A percentile compares a stretch with the other conserved stretches of the same genome.
These are phyloP conservation scores for Penicillium cinerascens DNA, from an alignment of 495 filamentous ascomycete species.

Conservation along the genomic window DNA sequence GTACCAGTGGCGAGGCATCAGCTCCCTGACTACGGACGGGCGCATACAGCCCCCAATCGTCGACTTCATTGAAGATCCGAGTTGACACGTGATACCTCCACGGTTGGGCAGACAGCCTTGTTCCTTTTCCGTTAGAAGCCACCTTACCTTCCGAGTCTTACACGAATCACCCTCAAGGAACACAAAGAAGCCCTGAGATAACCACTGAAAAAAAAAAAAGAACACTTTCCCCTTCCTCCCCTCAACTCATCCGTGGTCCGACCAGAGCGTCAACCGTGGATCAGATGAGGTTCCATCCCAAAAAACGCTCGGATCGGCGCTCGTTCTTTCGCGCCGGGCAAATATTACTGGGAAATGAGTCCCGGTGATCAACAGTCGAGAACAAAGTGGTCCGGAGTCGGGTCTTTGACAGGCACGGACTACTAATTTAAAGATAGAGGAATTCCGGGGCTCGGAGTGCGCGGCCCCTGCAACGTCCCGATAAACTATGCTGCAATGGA, in stretches of 20 bases:
- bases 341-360: neutral
- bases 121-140: neutral
- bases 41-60: neutral
- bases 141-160: neutral
- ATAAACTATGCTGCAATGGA: neutral
- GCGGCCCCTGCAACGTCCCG: neutral
- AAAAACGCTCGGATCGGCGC: neutral
- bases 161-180: neutral
- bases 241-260: constrained; percentile 1
- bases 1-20: neutral
- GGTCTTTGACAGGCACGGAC: neutral
- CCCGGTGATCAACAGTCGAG: neutral
- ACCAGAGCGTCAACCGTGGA: neutral
- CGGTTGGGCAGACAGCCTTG: neutral
- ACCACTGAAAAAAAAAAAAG: neutral
- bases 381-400: neutral
- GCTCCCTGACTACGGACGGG: neutral
- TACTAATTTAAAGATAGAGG: constrained; percentile 4
- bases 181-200: too few relatives aligned
- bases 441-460: constrained; percentile 1
- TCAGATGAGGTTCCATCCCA: neutral
- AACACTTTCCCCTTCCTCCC: neutral
- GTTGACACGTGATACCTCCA: neutral
- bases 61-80: neutral
- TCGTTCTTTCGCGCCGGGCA: neutral